Evolutionary conservation across 345 rosid species (phyloP), one percentile per base, ranked within the genome.

Genomic region (Iberis pinnata): DNA sequence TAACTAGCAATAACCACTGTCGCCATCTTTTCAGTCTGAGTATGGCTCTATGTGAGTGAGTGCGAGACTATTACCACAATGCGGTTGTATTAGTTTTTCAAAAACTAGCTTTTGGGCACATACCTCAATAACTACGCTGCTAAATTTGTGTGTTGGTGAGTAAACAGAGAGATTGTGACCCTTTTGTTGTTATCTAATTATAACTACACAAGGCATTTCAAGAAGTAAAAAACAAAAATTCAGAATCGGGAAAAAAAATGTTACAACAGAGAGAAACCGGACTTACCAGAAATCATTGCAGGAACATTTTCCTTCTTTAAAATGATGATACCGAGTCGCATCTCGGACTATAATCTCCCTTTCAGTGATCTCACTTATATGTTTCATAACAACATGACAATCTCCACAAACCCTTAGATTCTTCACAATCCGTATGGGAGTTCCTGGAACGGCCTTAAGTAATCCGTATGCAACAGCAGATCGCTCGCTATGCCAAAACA

Each of bases 401-500:
- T 85, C 89, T 46, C 81, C 84, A 68, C 95, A 85, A 22, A 85
- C 78, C 18, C 89, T 75, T 13, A 85, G 83, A 55, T 82, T 86
- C 48, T 82, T 86, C 68, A 86, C 86, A 26, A 82, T 73, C 32
- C 90, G 49, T 59, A 86, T 70, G 0, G 51, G 68, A 1, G 75
- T 78, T 26, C 83, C 87, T 0, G 71, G 76, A 49, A 78, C 79
- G 24, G 73, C 65, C 41, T 68, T 86, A 6, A 86, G 88, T 13
- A 86, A 58, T 38, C 84, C 88, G 50, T 75, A 86, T 9, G 94
- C 89, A 53, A 82, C 79, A 45, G 89, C 94, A 19, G 74, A 54
- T 49, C 94, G 46, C 61, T 85, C 94, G 24, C 94, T 82, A 56
- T 85, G 94, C 86, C 81, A 82, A 61, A 85, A 85, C 27, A 85